Percentiles rank a stretch among this genome's conserved stretches.
Conservation (phyloP, 2,329 filamentous ascomycete species). For the Xylariomycetidae sp. region DNA sequence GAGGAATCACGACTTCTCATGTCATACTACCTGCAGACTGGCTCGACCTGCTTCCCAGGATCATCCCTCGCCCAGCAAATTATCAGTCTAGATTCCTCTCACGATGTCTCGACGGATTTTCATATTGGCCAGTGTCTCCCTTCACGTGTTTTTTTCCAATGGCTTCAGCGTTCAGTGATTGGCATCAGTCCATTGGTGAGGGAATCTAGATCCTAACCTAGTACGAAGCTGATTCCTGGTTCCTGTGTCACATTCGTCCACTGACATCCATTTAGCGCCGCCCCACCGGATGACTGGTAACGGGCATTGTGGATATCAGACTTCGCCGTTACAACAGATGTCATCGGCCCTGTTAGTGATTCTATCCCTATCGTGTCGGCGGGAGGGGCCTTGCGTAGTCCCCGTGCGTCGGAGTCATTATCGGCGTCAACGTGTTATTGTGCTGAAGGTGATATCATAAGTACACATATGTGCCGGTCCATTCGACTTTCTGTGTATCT, state of each 20-base stretch:
- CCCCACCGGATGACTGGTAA: slow-evolving; percentile 12
- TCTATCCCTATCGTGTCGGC: no score
- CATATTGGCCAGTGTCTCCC: slow-evolving; percentile 20
- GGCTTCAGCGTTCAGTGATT: no score
- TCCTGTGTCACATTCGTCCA: slow-evolving; percentile 22
- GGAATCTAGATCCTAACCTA: slow-evolving; percentile 9
- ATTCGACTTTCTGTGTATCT: slow-evolving; percentile 15
- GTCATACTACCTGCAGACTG: no score
- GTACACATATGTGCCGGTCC: slow-evolving; percentile 21
- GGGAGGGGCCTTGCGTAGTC: no score
- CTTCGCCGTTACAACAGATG: slow-evolving; percentile 8
- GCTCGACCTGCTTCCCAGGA: no score
- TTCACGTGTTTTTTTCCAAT: slow-evolving; percentile 24
- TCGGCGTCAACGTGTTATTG: no score
- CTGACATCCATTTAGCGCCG: slow-evolving; percentile 10
- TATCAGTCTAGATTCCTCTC: no score
- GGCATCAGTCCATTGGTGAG: slow-evolving; percentile 21
- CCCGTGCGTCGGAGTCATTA: no score
- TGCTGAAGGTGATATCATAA: slow-evolving; percentile 21
- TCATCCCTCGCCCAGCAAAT: no score
- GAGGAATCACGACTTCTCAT: no score
- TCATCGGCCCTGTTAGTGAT: slow-evolving; percentile 14
- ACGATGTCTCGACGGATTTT: no score
- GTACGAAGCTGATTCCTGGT: no score
- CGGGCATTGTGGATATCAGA: slow-evolving; percentile 7